Evolutionary conservation across 495 filamentous ascomycete genomes (phyloP).

Genomic region (Daldinia caldariorum): DNA sequence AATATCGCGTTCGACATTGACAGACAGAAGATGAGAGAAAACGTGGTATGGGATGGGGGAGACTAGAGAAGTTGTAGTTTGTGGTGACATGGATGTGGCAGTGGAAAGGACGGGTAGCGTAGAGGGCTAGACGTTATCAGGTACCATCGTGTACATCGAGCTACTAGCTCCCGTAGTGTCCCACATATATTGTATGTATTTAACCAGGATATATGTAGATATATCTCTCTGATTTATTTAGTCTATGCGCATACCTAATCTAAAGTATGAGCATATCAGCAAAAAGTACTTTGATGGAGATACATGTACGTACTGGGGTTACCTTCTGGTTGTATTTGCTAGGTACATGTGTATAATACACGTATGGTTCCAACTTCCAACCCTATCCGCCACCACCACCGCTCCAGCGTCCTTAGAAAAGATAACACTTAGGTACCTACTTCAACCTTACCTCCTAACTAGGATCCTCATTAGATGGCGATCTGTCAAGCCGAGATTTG

Average conservation of each 20-base stretch:
- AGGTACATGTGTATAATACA: too few species aligned
- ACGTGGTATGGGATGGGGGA: constrained; percentile 15
- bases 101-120: constrained; percentile 6
- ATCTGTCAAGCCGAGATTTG: constrained; percentile 1
- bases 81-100: constrained; percentile 26
- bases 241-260: background rate
- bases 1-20: constrained; percentile 15
- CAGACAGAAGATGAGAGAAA: constrained; percentile 13
- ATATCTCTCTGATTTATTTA: too few species aligned
- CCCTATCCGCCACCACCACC: background rate
- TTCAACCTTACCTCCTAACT: constrained; percentile 3
- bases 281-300: background rate
- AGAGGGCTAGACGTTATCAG: constrained; percentile 39
- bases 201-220: constrained; percentile 11
- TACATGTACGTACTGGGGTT: too few species aligned
- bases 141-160: constrained; percentile 25
- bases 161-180: constrained; percentile 4
- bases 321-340: too few species aligned
- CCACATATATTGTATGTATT: constrained; percentile 20
- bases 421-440: constrained; percentile 4
- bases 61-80: constrained; percentile 33
- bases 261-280: background rate
- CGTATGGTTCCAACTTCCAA: too few species aligned
- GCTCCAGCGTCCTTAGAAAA: constrained; percentile 2
- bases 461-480: constrained; percentile 1